Base-by-base conservation (phyloP, 441 rosid genomes). In the Syzygium malaccense region DNA sequence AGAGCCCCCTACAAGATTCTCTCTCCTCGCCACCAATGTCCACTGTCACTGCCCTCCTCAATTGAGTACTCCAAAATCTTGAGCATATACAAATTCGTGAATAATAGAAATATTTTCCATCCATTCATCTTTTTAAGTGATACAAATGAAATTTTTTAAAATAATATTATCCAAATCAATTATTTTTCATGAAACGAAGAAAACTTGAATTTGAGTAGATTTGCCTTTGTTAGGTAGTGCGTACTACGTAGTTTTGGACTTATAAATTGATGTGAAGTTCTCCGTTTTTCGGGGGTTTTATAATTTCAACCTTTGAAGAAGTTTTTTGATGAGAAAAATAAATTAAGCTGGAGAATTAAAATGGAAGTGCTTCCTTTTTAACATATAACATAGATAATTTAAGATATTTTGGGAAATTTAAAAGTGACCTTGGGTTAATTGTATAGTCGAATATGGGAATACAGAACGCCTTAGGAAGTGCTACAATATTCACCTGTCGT, bases 101-200 rank as follows among this genome's bases (percentile, higher is more conserved):
- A 6, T 13, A 13, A 32, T 71, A 8, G 23, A 37, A 25, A 20
- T 20, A 20, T 0, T 33, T 10, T 71, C 20, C 3, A 11, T 45
- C 7, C 48, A 7, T 45, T 45, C 48, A 5, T 28, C 15, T 10
- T 71, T 71, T 37, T 3, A 41, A 75, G 10, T 0, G 1, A 23
- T 75, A 23, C 0, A 13, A 37, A 9, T 6, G 15, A 0, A 20
- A 0, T 0, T 20, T 12, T 75, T 75, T 26, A 75, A 1, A 1
- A 14, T 37, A 6, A 75, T 0, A 1, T 23, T 23, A 20, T 11
- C 4, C 13, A 20, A 71, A 71, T 0, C 1, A 37, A 71, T 71
- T 0, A 71, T 11, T 1, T 37, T 71, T 1, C 5, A 0, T 5
- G 0, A 64, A 17, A 64, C 6, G 14, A 30, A 64, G 0, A 0